A percentile compares a stretch with the other conserved stretches of the same genome.
These are phyloP conservation scores for Solanum clarkiae DNA, from an alignment of 257 asterid genomes.

Conservation along the genomic window DNA sequence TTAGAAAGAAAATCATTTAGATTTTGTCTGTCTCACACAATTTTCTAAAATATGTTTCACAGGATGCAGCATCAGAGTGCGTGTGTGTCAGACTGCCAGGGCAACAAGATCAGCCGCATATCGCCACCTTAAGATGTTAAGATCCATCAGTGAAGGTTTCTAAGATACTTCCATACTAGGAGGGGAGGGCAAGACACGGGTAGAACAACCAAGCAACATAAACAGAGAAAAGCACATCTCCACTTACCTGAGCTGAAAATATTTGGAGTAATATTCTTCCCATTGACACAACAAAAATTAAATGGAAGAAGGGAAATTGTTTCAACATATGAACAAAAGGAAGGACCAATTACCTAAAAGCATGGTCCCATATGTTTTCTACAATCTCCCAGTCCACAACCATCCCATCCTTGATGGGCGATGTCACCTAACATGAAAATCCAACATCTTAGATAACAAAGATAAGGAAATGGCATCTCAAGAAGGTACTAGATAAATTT, in stretches of 20 bases:
- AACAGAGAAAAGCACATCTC: neutral
- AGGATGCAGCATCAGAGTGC: neutral
- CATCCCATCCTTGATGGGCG: conserved; percentile 85
- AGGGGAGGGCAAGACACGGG: neutral
- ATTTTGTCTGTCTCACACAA: neutral
- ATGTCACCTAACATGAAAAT: conserved; percentile 43
- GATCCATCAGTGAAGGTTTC: neutral
- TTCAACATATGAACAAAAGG: neutral
- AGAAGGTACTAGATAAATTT: neutral
- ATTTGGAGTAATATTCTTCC: neutral
- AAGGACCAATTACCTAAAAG: conserved; percentile 49
- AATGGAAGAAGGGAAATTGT: neutral
- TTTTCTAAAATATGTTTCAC: neutral
- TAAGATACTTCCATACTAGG: neutral
- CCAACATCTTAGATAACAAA: neutral
- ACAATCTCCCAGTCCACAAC: conserved; percentile 92
- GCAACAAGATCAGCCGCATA: neutral
- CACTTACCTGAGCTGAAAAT: neutral
- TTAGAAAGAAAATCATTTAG: neutral
- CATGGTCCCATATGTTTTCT: conserved; percentile 95
- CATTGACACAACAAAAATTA: neutral
- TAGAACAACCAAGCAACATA: neutral
- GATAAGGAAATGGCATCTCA: neutral
- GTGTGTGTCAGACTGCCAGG: neutral
- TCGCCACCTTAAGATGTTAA: neutral